Percentiles rank a stretch among this genome's conserved stretches.
phyloP scores from a whole-genome alignment of 306 rosid genomes.

The Fragaria nilgerrensis region DNA sequence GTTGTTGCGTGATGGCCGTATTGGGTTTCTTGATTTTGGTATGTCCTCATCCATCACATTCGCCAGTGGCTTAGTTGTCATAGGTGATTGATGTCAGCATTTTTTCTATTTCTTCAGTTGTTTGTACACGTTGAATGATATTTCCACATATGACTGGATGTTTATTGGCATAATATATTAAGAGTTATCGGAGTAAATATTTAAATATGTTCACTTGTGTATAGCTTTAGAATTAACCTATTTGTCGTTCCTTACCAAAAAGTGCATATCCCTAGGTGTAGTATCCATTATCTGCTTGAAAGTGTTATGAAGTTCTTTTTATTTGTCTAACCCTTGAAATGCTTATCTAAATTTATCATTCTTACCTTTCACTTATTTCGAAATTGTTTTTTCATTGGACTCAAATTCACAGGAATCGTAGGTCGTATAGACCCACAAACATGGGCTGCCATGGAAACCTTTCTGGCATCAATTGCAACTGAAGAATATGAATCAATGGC shows the following conservation, averaged over 20 bases:
- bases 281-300: not conserved
- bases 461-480: slow-evolving; percentile 76
- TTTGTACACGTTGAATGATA: not conserved
- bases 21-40: slow-evolving; percentile 98
- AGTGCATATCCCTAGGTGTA: not conserved
- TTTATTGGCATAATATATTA: not conserved
- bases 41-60: slow-evolving; percentile 20
- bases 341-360: not conserved
- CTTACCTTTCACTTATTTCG: not conserved
- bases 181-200: not conserved
- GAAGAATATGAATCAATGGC: slow-evolving; percentile 95
- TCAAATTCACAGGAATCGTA: slow-evolving; percentile 67
- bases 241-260: not conserved
- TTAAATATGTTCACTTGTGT: not conserved
- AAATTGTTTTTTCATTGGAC: slow-evolving; percentile 11
- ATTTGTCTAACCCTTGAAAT: not conserved
- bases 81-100: slow-evolving; percentile 11
- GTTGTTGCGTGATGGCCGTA: slow-evolving; percentile 91
- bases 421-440: slow-evolving; percentile 90
- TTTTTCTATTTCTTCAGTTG: not conserved
- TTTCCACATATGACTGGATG: not conserved
- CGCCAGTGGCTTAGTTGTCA: slow-evolving; percentile 1
- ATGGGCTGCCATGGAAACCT: slow-evolving; percentile 95
- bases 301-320: not conserved
- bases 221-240: not conserved